phyloP scores from a whole-genome alignment of 768 basidiomycete genomes.

The Lactifluus subvellereus region DNA sequence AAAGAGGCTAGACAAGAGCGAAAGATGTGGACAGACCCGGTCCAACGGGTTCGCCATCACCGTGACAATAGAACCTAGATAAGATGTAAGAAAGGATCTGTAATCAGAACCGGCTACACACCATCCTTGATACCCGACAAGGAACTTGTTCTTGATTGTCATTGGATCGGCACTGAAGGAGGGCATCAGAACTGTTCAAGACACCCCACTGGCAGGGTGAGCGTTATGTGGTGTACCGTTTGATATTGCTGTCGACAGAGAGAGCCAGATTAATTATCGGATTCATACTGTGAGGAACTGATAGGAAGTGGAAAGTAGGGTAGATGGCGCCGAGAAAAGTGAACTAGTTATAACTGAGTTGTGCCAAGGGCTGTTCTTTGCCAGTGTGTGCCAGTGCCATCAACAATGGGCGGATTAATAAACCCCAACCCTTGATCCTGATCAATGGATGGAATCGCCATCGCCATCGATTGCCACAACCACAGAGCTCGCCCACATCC shows the following conservation, averaged over 20 bases:
- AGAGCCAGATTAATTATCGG: slow-evolving; percentile 11
- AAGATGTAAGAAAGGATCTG: neutral
- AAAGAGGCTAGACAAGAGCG: neutral
- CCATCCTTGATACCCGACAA: slow-evolving; percentile 89
- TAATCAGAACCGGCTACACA: slow-evolving; percentile 27
- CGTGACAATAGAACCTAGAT: slow-evolving; percentile 63
- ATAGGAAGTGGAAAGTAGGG: neutral
- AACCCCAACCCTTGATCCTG: neutral
- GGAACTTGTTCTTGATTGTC: slow-evolving; percentile 77
- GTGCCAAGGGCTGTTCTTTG: neutral
- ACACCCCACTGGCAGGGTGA: too few species aligned
- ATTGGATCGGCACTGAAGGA: slow-evolving; percentile 56
- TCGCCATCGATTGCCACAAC: slow-evolving; percentile 3
- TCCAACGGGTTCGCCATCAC: slow-evolving; percentile 61
- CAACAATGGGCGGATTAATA: too few species aligned
- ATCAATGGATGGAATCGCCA: neutral
- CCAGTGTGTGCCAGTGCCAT: too few species aligned
- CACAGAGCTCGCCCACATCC: neutral
- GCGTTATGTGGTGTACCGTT: slow-evolving; percentile 1
- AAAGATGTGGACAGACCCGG: slow-evolving; percentile 39
- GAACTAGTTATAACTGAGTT: neutral
- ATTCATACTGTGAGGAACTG: neutral
- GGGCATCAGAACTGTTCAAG: neutral
- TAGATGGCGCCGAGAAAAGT: neutral
- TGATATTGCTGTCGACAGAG: slow-evolving; percentile 19